phyloP scores from a whole-genome alignment of 2,329 filamentous ascomycete species.

The Ascochyta fabae region DNA sequence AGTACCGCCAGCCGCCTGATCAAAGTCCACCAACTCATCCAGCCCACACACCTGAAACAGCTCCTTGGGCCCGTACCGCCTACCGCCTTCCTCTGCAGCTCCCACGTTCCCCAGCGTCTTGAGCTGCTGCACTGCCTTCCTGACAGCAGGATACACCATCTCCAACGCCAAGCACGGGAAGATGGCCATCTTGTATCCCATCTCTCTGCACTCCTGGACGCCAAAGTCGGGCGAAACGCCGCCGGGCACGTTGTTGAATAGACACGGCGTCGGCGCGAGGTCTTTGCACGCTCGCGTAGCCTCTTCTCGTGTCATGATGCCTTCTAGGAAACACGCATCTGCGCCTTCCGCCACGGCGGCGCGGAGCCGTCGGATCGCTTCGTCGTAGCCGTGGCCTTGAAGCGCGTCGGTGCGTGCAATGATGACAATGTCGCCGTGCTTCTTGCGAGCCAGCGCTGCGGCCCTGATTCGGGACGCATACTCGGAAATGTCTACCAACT shows the following conservation, averaged over 20 bases:
- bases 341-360: constrained; percentile 62
- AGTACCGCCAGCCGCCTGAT: constrained; percentile 54
- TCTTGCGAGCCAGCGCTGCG: constrained; percentile 58
- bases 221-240: constrained; percentile 63
- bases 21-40: constrained; percentile 59
- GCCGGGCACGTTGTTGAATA: constrained; percentile 65
- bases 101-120: constrained; percentile 34
- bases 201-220: constrained; percentile 59
- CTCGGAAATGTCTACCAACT: constrained; percentile 60
- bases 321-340: constrained; percentile 67
- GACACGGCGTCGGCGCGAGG: constrained; percentile 58
- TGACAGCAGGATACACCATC: constrained; percentile 43
- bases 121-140: constrained; percentile 38
- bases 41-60: constrained; percentile 62
- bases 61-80: constrained; percentile 55
- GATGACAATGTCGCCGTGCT: constrained; percentile 64
- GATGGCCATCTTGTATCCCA: constrained; percentile 67
- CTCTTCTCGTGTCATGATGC: constrained; percentile 60
- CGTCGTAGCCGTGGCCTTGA: constrained; percentile 63
- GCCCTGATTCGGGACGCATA: constrained; percentile 65
- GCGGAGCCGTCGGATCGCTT: constrained; percentile 59
- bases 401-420: constrained; percentile 70
- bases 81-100: constrained; percentile 50
- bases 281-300: constrained; percentile 55
- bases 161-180: constrained; percentile 53